Base-by-base conservation (phyloP, 2,329 filamentous ascomycete genomes). In the Volutella citrinella region DNA sequence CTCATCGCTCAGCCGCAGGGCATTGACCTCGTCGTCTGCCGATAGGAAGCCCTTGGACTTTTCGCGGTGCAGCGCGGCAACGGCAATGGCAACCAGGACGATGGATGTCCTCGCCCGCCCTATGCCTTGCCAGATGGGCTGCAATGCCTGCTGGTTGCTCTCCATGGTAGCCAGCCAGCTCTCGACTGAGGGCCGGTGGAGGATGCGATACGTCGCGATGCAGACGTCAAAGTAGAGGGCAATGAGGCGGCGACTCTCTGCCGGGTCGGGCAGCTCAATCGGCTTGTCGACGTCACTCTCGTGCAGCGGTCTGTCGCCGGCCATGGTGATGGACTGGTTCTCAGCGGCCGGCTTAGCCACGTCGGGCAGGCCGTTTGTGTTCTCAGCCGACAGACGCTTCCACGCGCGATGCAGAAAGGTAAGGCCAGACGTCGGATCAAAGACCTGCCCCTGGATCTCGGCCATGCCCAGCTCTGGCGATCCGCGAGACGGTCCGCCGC, bases 201-300 rank as follows among this genome's bases (percentile, higher is more conserved):
- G 48, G 36, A 79, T 75, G 5, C 76, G 68, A 43, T 80, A 78
- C 0, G 76, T 80, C 1, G 76, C 74, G 14, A 77, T 73, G 7
- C 74, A 76, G 36, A 74, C 76, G 28, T 80, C 75, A 41, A 80
- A 80, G 34, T 80, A 80, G 7, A 75, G 59, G 7, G 64, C 61
- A 5, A 80, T 56, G 3, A 78, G 23, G 2, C 40, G 32, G 5
- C 38, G 43, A 1, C 52, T 36, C 7, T 59, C 60, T 2, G 55
- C 51, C 7, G 61, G 55, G 27, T 66, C 34, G 5, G 65, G 62
- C 33, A 77, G 34, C 29, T 59, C 40, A 40, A 68, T 56, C 5
- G 53, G 48, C 6, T 50, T 42, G 17, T 59, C 51, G 3, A 54
- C 50, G 3, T 60, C 41, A 9, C 43, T 38, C 0, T 48, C 51